Conservation (phyloP, 106 monocot species). For the Iris macrosiphon region DNA sequence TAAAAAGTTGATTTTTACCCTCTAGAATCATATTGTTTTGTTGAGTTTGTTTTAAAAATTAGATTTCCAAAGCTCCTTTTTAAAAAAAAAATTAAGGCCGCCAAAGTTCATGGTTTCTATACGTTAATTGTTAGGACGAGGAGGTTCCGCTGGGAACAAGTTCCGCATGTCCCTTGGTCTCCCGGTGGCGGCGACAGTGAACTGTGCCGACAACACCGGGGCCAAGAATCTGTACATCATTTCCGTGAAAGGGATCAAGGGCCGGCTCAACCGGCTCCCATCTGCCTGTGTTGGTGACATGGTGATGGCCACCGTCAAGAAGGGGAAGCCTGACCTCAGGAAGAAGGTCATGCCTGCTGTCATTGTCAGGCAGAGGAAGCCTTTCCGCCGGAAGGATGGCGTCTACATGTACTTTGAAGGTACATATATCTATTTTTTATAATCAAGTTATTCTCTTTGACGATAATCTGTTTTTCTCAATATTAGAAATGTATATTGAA, state of each 20-base stretch:
- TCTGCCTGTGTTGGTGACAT: constrained; percentile 28
- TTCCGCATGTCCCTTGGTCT: constrained; percentile 27
- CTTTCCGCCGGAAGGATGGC: constrained; percentile 27
- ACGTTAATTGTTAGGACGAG: constrained; percentile 24
- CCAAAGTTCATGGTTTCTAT: no score
- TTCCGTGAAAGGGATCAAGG: constrained; percentile 28
- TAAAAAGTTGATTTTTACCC: background rate
- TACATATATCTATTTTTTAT: no score
- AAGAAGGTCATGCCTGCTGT: constrained; percentile 30
- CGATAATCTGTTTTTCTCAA: no score
- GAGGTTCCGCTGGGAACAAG: constrained; percentile 26
- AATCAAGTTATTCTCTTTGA: no score
- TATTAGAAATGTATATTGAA: no score
- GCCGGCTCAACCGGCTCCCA: constrained; percentile 20
- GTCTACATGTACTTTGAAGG: constrained; percentile 31
- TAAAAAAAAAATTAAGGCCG: no score
- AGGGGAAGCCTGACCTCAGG: constrained; percentile 27
- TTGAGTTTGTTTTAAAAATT: background rate
- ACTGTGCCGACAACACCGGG: constrained; percentile 27
- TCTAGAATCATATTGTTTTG: background rate
- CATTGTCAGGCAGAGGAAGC: constrained; percentile 22
- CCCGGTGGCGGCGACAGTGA: constrained; percentile 26
- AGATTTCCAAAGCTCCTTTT: no score
- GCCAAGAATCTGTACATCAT: constrained; percentile 31
- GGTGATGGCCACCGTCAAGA: constrained; percentile 29